Conservation (phyloP, 208 protist species). For the Leishmania braziliensis region DNA sequence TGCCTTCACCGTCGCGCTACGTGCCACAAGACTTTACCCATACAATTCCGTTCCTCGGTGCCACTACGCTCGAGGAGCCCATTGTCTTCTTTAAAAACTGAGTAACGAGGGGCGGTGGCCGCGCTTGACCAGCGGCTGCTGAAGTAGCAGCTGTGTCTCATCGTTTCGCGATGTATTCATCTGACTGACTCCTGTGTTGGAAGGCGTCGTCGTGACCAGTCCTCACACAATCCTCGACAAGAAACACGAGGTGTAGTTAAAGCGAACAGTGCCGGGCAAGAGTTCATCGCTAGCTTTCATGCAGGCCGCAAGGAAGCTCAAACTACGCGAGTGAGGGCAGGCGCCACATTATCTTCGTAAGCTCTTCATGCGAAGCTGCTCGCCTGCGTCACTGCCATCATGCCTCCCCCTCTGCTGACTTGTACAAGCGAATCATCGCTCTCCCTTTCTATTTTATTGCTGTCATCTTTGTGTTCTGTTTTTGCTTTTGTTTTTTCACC, state of each 20-base stretch:
- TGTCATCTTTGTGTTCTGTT: background rate
- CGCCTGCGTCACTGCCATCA: background rate
- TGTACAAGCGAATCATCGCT: background rate
- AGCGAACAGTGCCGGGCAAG: too few relatives aligned
- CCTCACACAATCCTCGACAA: constrained; percentile 10
- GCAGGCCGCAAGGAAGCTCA: background rate
- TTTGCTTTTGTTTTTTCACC: background rate
- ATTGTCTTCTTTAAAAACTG: constrained; percentile 84
- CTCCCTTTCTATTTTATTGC: background rate
- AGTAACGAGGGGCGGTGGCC: background rate
- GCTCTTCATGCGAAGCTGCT: background rate
- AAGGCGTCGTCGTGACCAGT: background rate
- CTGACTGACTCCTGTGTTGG: background rate
- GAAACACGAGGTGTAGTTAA: constrained; percentile 3
- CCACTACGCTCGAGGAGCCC: constrained; percentile 70
- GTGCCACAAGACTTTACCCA: constrained; percentile 87
- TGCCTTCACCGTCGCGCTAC: constrained; percentile 77
- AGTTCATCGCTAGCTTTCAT: background rate
- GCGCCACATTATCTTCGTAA: too few relatives aligned
- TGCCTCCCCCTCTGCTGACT: background rate
- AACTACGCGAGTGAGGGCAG: background rate
- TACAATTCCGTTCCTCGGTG: constrained; percentile 72
- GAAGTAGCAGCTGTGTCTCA: background rate
- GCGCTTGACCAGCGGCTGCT: background rate
- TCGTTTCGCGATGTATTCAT: background rate